Percentiles rank a stretch among this genome's conserved stretches.
These are phyloP conservation scores for Phytopythium helicoides DNA, from an alignment of 352 stramenopile species.

Conservation along the genomic window DNA sequence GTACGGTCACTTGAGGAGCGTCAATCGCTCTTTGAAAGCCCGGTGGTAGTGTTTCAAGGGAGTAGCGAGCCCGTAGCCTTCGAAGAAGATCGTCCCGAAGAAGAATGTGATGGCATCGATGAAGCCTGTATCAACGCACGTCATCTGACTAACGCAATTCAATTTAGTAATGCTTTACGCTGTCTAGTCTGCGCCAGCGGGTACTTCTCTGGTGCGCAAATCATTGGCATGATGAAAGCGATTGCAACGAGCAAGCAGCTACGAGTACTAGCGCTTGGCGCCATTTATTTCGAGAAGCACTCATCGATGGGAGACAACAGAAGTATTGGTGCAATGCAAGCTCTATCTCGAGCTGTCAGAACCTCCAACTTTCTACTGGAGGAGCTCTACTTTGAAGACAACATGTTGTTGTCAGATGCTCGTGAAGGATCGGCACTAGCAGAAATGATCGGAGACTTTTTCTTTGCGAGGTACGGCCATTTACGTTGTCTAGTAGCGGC, in stretches of 20 bases:
- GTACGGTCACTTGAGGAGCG: slow-evolving; percentile 34
- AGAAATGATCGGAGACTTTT: slow-evolving; percentile 59
- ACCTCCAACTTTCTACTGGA: slow-evolving; percentile 64
- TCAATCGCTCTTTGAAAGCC: slow-evolving; percentile 47
- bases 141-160: slow-evolving; percentile 41
- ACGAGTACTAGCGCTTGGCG: slow-evolving; percentile 37
- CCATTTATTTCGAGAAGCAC: slow-evolving; percentile 11
- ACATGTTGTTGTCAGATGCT: slow-evolving; percentile 23
- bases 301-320: too few relatives aligned
- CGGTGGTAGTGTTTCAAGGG: slow-evolving; percentile 31
- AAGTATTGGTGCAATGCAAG: slow-evolving; percentile 16
- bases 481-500: slow-evolving; percentile 42
- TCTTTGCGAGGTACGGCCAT: slow-evolving; percentile 68
- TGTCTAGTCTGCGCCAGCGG: slow-evolving; percentile 34
- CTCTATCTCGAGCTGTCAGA: slow-evolving; percentile 32
- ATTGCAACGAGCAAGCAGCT: slow-evolving; percentile 44
- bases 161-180: slow-evolving; percentile 41
- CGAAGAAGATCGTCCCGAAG: neutral
- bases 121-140: slow-evolving; percentile 12
- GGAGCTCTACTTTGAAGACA: slow-evolving; percentile 59
- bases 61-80: neutral
- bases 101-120: neutral
- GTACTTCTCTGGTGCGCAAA: slow-evolving; percentile 23
- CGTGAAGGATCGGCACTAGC: slow-evolving; percentile 35
- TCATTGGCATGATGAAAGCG: slow-evolving; percentile 30